These are phyloP conservation scores for Dactylellina leptospora DNA, from an alignment of 2,329 filamentous ascomycete genomes.

Conservation along the genomic window DNA sequence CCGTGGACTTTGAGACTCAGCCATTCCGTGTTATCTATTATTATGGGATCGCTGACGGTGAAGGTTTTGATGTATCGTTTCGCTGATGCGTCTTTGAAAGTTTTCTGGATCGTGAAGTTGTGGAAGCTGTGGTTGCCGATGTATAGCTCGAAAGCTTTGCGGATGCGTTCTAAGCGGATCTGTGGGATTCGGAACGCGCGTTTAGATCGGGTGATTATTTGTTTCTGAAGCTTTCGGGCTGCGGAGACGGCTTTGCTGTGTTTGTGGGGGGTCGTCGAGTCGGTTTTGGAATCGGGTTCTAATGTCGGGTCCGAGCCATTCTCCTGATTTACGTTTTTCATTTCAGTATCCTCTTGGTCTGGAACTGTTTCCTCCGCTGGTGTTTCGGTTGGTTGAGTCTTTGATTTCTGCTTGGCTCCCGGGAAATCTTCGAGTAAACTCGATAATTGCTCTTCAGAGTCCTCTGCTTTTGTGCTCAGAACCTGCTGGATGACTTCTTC, in stretches of 20 bases:
- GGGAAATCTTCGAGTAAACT: slow-evolving; percentile 71
- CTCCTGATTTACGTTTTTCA: slow-evolving; percentile 18
- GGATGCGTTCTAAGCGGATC: slow-evolving; percentile 76
- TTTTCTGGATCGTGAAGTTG: slow-evolving; percentile 96
- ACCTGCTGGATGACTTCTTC: slow-evolving; percentile 68
- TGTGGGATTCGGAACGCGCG: slow-evolving; percentile 84
- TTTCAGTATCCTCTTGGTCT: slow-evolving; percentile 27
- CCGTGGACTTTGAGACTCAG: slow-evolving; percentile 94
- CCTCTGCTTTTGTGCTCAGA: slow-evolving; percentile 59
- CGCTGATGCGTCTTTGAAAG: slow-evolving; percentile 79
- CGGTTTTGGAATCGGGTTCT: slow-evolving; percentile 4
- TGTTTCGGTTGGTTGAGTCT: slow-evolving; percentile 50
- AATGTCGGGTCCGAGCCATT: slow-evolving; percentile 31
- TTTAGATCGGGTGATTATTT: slow-evolving; percentile 63
- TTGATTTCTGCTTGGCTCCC: slow-evolving; percentile 64
- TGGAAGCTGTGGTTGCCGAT: slow-evolving; percentile 90
- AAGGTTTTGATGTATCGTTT: slow-evolving; percentile 95
- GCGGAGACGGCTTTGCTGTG: slow-evolving; percentile 38
- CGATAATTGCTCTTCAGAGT: slow-evolving; percentile 71
- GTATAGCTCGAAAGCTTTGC: slow-evolving; percentile 77
- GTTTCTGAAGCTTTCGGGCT: slow-evolving; percentile 52
- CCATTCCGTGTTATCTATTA: slow-evolving; percentile 94
- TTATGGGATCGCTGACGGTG: slow-evolving; percentile 78
- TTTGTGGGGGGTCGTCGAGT: slow-evolving; percentile 16
- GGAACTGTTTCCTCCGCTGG: slow-evolving; percentile 20